Base-by-base conservation (phyloP, 192 early-diverging fungal genomes). In the Backusella australiensis region DNA sequence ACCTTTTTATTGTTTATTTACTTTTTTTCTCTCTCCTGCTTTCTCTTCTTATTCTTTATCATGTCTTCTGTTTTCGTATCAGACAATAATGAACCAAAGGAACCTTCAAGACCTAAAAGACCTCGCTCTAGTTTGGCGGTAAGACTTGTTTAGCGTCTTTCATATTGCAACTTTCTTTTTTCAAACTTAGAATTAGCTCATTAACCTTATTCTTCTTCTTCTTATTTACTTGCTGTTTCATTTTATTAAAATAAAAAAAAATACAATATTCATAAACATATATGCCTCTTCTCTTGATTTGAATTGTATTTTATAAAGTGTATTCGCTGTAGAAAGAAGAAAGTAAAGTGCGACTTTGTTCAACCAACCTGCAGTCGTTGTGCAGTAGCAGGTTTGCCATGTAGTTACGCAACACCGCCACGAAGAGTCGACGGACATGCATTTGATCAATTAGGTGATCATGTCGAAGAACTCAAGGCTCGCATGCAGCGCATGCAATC, bases 401-500 rank as follows among this genome's bases (percentile, higher is more conserved):
- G 82, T 66, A 83, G 79, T 59, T 83, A 83, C 69, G 82, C 82
- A 46, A 80, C 82, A 5, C 82, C 82, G 0, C 79, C 79, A 17
- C 78, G 79, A 23, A 73, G 82, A 67, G 82, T 83, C 1, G 82
- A 83, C 69, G 82, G 82, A 1, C 82, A 83, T 65, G 82, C 82
- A 6, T 83, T 83, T 73, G 82, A 83, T 78, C 75, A 77, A 41
- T 73, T 83, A n/a, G 82, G 82, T 19, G 80, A 78, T 36, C 82
- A 83, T 72, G 82, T 83, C 11, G 82, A 83, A 32, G 82, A 83
- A 69, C 69, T 83, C 12, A 83, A 83, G 72, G 76, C 80, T 44
- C 34, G 82, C 12, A 83, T 83, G 79, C 82, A 83, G 53, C 76
- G 77, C 52, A 83, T 83, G 82, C 82, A 83, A 41, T 75, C 69